Percentiles rank a stretch among this genome's conserved stretches.
Evolutionary conservation across 768 basidiomycete genomes (phyloP).

Genomic region (Agrocybe pediades): DNA sequence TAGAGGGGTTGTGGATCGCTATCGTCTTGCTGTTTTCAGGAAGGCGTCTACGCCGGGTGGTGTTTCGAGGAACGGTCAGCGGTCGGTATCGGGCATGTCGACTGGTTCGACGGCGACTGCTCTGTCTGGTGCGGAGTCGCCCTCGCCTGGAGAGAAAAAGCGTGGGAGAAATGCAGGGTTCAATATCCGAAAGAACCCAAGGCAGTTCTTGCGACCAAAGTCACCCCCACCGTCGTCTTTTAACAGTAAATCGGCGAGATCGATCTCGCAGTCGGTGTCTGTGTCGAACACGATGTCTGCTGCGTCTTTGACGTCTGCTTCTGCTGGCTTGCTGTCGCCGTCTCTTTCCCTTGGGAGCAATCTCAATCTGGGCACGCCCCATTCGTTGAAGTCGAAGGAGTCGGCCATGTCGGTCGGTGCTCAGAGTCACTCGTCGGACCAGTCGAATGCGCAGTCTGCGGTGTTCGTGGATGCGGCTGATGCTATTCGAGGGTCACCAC

Average conservation of each 20-base stretch:
- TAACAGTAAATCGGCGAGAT: slow-evolving; percentile 41
- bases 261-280: slow-evolving; percentile 40
- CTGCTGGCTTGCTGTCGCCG: slow-evolving; percentile 58
- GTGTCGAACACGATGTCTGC: slow-evolving; percentile 50
- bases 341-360: slow-evolving; percentile 58
- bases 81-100: slow-evolving; percentile 62
- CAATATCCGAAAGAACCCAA: slow-evolving; percentile 71
- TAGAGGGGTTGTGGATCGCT: slow-evolving; percentile 89
- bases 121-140: slow-evolving; percentile 46
- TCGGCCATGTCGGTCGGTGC: slow-evolving; percentile 75
- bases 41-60: slow-evolving; percentile 66
- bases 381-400: slow-evolving; percentile 80
- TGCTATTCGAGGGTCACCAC: slow-evolving; percentile 18
- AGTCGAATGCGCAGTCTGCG: slow-evolving; percentile 57
- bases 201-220: slow-evolving; percentile 73
- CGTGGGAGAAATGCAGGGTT: slow-evolving; percentile 72
- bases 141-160: slow-evolving; percentile 54
- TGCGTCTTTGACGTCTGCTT: slow-evolving; percentile 35
- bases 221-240: slow-evolving; percentile 55
- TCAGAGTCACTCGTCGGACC: slow-evolving; percentile 71
- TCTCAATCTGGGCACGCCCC: slow-evolving; percentile 42
- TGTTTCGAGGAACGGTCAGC: slow-evolving; percentile 29
- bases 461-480: slow-evolving; percentile 33
- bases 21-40: slow-evolving; percentile 82
- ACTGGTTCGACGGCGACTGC: slow-evolving; percentile 46